Conservation (phyloP, 352 stramenopile species). For the Thraustochytrium sp. region DNA sequence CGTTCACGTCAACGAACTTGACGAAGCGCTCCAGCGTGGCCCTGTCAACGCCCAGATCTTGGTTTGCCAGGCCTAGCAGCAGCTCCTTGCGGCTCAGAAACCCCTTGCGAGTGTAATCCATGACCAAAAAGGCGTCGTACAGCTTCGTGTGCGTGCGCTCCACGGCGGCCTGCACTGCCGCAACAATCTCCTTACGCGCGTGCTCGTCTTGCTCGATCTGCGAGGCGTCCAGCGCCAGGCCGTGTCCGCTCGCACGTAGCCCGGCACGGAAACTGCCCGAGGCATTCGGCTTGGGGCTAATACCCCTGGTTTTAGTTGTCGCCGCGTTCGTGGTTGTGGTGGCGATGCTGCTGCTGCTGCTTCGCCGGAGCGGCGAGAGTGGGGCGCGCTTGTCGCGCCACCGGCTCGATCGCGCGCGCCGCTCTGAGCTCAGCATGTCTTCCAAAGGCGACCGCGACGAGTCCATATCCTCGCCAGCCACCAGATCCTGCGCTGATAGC, state of each 20-base stretch:
- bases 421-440: background rate
- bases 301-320: too few relatives aligned
- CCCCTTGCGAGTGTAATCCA: background rate
- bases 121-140: conserved; percentile 28
- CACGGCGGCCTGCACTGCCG: background rate
- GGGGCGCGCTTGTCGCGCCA: background rate
- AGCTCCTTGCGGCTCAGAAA: background rate
- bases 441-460: background rate
- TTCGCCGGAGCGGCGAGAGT: too few relatives aligned
- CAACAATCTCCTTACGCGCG: background rate
- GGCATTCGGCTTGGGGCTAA: too few relatives aligned
- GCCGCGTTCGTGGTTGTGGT: too few relatives aligned
- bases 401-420: background rate
- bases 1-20: background rate
- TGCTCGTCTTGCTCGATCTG: background rate
- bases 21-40: background rate
- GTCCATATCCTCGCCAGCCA: background rate
- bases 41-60: background rate
- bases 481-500: background rate
- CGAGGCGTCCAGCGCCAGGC: too few relatives aligned
- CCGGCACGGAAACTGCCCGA: background rate
- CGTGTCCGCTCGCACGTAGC: background rate
- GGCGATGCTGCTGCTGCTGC: background rate
- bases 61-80: background rate
- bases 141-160: conserved; percentile 3